Base-by-base conservation (phyloP, 148 eudicot species). In the Silene conica region DNA sequence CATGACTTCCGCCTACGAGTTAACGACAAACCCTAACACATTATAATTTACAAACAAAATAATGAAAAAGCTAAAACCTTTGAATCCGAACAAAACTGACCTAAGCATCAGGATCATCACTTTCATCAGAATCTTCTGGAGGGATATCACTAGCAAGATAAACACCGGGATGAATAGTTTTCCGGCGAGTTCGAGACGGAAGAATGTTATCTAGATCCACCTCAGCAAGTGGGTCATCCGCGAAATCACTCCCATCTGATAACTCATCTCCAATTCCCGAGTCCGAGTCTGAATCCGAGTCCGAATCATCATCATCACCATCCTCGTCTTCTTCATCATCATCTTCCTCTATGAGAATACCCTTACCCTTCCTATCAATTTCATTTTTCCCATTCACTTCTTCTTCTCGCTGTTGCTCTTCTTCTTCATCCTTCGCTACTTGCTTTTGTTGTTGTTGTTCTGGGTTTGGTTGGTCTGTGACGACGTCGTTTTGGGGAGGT, bases 131-230 rank as follows among this genome's bases (percentile, higher is more conserved):
- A 19, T 79, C 77, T 1, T 59, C 67, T 3, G 14, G 70, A 38
- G 62, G 80, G n/a, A 71, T 12, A 73, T 80, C 76, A 62, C 74
- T 78, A 19, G 85, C 81, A 58, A 86, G 84, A 57, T 75, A 74
- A 67, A 85, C 45, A 1, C 91, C 85, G 1, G 90, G 84, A 7
- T 63, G 71, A 74, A 73, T 54, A 0, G 71, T 62, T 38, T 83
- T 82, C 48, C 89, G 68, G 3, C 97, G 83, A 72, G 97, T 92
- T 77, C 96, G 83, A 1, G 96, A 87, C 1, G 97, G 96, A 11
- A 92, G 87, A 77, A 92, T 92, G 73, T 92, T 92, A 56, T 87
- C 87, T 20, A 90, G 81, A 84, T 92, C 93, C 25, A 92, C 97
- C 76, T 92, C 97, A 0, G 97, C 87, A 0, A 92, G 83, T 0